phyloP scores from a whole-genome alignment of 345 rosid genomes.

The Mallotus nudiflorus region DNA sequence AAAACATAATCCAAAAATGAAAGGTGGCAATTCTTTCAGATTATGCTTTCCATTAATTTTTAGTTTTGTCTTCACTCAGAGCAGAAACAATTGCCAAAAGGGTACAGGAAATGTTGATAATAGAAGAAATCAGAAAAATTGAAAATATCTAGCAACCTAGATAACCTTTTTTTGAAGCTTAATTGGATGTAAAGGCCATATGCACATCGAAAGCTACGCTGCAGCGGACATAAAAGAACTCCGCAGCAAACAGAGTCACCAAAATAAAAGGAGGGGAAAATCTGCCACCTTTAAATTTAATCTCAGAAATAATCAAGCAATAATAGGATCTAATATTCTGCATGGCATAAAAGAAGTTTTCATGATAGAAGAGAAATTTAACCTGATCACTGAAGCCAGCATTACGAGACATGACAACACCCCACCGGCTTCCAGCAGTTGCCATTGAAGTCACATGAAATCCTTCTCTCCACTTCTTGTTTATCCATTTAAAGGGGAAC shows the following conservation, averaged over 20 bases:
- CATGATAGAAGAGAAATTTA: neutral
- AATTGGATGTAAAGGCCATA: no score
- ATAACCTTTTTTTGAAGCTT: no score
- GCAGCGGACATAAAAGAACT: neutral
- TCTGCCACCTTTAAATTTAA: neutral
- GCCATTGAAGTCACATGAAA: conserved; percentile 43
- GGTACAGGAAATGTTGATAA: no score
- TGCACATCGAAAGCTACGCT: no score
- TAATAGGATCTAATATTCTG: neutral
- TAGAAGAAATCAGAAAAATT: no score
- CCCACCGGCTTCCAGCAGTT: conserved; percentile 38
- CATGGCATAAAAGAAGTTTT: neutral
- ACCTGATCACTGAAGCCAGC: conserved; percentile 42
- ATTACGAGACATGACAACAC: conserved; percentile 40
- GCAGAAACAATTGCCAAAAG: no score
- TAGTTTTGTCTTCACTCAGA: no score
- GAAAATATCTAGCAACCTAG: no score
- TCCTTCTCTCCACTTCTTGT: conserved; percentile 42
- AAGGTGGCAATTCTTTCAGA: no score
- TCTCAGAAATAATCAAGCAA: neutral
- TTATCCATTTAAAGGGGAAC: conserved; percentile 40
- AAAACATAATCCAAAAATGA: no score
- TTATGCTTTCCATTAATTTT: no score
- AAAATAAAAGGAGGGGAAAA: neutral
- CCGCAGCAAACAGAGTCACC: neutral